Percentiles rank a stretch among this genome's conserved stretches.
These are phyloP conservation scores for Trifolium fragiferum DNA, from an alignment of 306 rosid genomes.

Conservation along the genomic window DNA sequence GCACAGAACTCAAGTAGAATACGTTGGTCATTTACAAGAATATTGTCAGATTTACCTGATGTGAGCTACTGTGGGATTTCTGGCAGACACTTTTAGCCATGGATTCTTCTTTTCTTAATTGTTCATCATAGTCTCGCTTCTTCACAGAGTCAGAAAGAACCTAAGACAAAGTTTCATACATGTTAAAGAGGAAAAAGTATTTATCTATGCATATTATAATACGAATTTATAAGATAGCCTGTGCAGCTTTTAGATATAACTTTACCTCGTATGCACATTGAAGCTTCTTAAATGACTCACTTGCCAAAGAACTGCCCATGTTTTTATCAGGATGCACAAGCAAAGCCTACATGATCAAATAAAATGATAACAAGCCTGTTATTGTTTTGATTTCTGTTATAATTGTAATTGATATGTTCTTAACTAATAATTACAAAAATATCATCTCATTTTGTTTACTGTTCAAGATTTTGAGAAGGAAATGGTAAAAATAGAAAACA, in stretches of 20 bases:
- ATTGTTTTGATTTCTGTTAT: not conserved
- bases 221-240: constrained; percentile 21
- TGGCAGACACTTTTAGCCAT: constrained; percentile 91
- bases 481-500: constrained; percentile 1
- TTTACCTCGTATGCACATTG: constrained; percentile 98
- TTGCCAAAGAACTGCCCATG: constrained; percentile 89
- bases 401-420: not conserved
- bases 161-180: constrained; percentile 50
- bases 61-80: constrained; percentile 69
- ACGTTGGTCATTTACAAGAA: no score
- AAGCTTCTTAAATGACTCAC: constrained; percentile 91
- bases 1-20: constrained; percentile 13
- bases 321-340: constrained; percentile 99
- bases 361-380: not conserved
- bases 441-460: not conserved
- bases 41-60: constrained; percentile 60
- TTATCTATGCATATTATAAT: constrained; percentile 12
- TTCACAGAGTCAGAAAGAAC: constrained; percentile 87
- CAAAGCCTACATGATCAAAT: constrained; percentile 70
- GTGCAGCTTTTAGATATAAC: constrained; percentile 19
- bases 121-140: constrained; percentile 94
- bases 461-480: constrained; percentile 12
- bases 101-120: constrained; percentile 87
- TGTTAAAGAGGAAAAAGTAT: constrained; percentile 37
- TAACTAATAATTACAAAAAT: constrained; percentile 6